phyloP scores from a whole-genome alignment of 371 early-diverging fungal species.

The Mucor mucedo region DNA sequence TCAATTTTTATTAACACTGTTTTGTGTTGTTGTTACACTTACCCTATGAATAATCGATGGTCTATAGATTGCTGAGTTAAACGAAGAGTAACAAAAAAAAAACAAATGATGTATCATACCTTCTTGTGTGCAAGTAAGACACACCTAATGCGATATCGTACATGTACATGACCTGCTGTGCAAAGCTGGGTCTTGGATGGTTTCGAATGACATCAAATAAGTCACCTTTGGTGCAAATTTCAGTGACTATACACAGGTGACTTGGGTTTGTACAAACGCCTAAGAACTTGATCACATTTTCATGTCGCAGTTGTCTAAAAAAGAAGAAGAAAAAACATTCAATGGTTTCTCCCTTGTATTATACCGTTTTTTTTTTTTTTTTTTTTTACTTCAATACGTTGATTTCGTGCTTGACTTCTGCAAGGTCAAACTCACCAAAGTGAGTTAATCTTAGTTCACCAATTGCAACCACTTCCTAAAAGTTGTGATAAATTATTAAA shows the following conservation, averaged over 20 bases:
- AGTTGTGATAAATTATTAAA: background rate
- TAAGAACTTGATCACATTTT: conserved; percentile 81
- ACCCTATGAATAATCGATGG: conserved; percentile 56
- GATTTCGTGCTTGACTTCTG: conserved; percentile 80
- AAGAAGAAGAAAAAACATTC: background rate
- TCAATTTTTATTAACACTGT: background rate
- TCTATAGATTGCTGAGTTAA: conserved; percentile 10
- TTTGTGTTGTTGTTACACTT: background rate
- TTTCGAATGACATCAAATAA: conserved; percentile 77
- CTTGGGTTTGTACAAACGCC: conserved; percentile 73
- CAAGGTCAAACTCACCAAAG: conserved; percentile 71
- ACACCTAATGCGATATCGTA: conserved; percentile 84
- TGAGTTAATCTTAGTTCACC: conserved; percentile 69
- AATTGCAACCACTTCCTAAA: conserved; percentile 72
- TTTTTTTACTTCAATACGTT: conserved; percentile 70
- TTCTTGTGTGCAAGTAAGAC: conserved; percentile 67
- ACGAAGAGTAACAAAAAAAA: background rate
- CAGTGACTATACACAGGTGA: conserved; percentile 77
- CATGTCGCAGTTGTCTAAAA: conserved; percentile 76
- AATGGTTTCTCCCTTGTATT: background rate
- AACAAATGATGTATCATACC: conserved; percentile 20
- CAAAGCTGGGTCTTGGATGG: conserved; percentile 65
- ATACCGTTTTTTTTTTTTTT: background rate
- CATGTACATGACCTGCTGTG: conserved; percentile 76
- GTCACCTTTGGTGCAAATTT: conserved; percentile 78